Evolutionary conservation across 1,284 basidiomycete genomes (phyloP), one percentile per base, ranked within the genome.

Genomic region (Boletus mariae): DNA sequence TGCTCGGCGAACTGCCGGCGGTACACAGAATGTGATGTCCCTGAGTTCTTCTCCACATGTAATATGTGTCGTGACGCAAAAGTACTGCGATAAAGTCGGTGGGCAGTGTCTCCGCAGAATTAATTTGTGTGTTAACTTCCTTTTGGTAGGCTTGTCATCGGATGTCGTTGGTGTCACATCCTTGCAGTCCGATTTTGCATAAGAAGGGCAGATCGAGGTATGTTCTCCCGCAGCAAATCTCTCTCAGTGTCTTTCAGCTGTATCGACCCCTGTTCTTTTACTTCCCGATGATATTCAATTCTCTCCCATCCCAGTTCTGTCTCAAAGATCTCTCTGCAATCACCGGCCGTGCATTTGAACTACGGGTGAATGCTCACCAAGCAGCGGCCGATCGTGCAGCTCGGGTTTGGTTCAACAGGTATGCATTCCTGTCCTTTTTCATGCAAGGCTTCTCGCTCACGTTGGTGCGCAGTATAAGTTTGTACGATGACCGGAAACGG

Each of bases 331-430:
- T 69, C 20, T 58, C 54, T 26, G 67, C 70, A 40, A 71, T 69
- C n/a, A 71, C 69, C 40, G 70, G 70, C n/a, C 70, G 70, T 43
- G 69, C 68, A 58, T 68, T 56, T 50, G 69, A 69, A 45, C 59
- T 69, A 48, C 62, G 59, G 51, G 69, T 70, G 40, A 69, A 59
- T 41, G 5, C 55, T 23, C 56, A 59, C 49, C 70, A 71, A 56
- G 61, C 64, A 10, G 68, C 66, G 40, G 70, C 70, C 15, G 67
- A 72, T 56, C 57, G 55, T 0, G 55, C 47, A 12, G 70, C 69
- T 17, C 68, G 70, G 31, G 45, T 43, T 52, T 69, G 67, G 67
- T 69, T 69, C 52, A 57, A 63, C 38, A 61, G 61, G 67, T 65
- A 37, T 37, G 63, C 32, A 17, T 29, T 10, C 45, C 26, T 15